Conservation (phyloP, 2,329 filamentous ascomycete species). For the Plenodomus tracheiphilus region DNA sequence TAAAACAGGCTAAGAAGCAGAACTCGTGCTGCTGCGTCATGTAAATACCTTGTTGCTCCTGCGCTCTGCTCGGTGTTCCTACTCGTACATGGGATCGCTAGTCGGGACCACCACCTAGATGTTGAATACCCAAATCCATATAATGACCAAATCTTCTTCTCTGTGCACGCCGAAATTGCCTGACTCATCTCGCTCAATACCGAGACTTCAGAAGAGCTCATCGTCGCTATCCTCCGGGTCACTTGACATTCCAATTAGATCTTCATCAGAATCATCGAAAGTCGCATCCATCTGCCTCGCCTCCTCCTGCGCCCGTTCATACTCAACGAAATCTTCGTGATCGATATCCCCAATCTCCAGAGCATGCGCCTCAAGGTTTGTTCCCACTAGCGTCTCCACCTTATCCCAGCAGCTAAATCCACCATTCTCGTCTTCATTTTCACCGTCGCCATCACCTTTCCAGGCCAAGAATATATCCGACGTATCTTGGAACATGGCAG, state of each 20-base stretch:
- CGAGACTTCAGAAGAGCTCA: neutral
- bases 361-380: conserved; percentile 8
- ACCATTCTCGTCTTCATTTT: neutral
- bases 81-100: neutral
- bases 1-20: conserved; percentile 59
- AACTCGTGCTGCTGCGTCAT: conserved; percentile 63
- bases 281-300: neutral
- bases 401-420: conserved; percentile 9
- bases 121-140: neutral
- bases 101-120: neutral
- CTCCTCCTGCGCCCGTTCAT: neutral
- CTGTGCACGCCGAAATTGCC: neutral
- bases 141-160: neutral
- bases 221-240: neutral
- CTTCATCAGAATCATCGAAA: neutral
- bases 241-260: neutral
- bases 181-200: neutral
- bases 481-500: neutral
- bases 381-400: conserved; percentile 1
- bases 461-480: conserved; percentile 13
- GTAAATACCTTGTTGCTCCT: conserved; percentile 35
- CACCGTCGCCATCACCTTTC: neutral
- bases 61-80: neutral
- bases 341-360: conserved; percentile 9
- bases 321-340: conserved; percentile 6